Base-by-base conservation (phyloP, 768 basidiomycete species). In the Omphalotus guepiniiformis region DNA sequence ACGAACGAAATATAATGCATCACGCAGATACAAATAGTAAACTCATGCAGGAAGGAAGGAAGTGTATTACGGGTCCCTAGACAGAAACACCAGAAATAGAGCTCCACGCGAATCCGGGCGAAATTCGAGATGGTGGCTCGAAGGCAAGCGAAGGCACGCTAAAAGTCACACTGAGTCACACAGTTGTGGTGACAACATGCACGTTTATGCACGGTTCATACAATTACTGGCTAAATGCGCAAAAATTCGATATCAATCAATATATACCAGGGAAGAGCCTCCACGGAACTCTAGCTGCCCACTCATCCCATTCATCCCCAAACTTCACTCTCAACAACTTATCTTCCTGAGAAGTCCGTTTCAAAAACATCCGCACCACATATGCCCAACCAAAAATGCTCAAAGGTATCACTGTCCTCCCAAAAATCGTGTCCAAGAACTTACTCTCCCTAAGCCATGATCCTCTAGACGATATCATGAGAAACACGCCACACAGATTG, bases 241-340 rank as follows among this genome's bases (percentile, higher is more conserved):
- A n/a, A n/a, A n/a, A n/a, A n/a, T n/a, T n/a, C n/a, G n/a, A n/a
- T n/a, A n/a, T n/a, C n/a, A n/a, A n/a, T n/a, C n/a, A 70, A 52
- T 63, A 64, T 15, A 71, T 27, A 16, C 60, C 57, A 1, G 70
- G 71, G 48, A 70, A 39, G 7, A 72, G 53, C 19, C 29, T 58
- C 39, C 63, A 69, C 4, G 46, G 63, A 12, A 71, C 70, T 32
- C 30, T 51, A 30, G 29, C 16, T 0, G 63, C 58, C 65, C 65
- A 72, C 9, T 28, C 38, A 37, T 58, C 54, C 55, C 60, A 53
- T 35, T 61, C 56, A 38, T 55, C 44, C 19, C 66, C 65, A 40
- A 68, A 67, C 23, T 51, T 28, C 4, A 29, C 23, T 12, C 16
- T 8, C n/a, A 47, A 27, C 6, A 47, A 5, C 12, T 9, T 26